phyloP scores from a whole-genome alignment of 306 rosid genomes.

The Astragalus glycyphyllos region DNA sequence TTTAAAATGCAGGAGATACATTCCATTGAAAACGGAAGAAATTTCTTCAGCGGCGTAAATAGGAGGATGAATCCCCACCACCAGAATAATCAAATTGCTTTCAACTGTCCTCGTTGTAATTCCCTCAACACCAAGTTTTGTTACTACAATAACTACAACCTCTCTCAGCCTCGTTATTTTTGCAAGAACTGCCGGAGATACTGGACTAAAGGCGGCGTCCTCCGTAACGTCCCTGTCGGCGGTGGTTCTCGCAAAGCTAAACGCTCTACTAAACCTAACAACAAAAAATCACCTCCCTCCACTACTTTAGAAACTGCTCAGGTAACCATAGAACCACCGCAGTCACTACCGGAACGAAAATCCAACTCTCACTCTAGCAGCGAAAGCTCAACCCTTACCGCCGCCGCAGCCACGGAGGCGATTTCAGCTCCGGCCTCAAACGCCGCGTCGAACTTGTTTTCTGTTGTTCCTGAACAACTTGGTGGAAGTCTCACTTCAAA shows the following conservation, averaged over 20 bases:
- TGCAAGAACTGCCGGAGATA: conserved; percentile 91
- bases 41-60: conserved; percentile 60
- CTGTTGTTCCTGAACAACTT: conserved; percentile 29
- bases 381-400: conserved; percentile 80
- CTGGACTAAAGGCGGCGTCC: conserved; percentile 98
- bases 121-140: conserved; percentile 90
- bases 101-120: conserved; percentile 89
- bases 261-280: conserved; percentile 50
- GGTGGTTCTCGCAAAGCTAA: conserved; percentile 85
- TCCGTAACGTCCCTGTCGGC: conserved; percentile 92
- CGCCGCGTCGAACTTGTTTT: conserved; percentile 46
- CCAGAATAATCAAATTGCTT: conserved; percentile 53
- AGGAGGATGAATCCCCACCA: conserved; percentile 57
- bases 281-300: conserved; percentile 14
- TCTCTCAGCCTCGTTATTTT: conserved; percentile 95
- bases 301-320: conserved; percentile 31
- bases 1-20: conserved; percentile 73
- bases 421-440: conserved; percentile 55
- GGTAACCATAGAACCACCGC: background rate
- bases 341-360: conserved; percentile 45
- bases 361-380: conserved; percentile 78
- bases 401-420: conserved; percentile 61
- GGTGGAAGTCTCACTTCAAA: conserved; percentile 50
- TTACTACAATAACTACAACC: conserved; percentile 91
- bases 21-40: conserved; percentile 51